Conservation (phyloP, 352 stramenopile genomes). For the Thalassiosira mediterranea region DNA sequence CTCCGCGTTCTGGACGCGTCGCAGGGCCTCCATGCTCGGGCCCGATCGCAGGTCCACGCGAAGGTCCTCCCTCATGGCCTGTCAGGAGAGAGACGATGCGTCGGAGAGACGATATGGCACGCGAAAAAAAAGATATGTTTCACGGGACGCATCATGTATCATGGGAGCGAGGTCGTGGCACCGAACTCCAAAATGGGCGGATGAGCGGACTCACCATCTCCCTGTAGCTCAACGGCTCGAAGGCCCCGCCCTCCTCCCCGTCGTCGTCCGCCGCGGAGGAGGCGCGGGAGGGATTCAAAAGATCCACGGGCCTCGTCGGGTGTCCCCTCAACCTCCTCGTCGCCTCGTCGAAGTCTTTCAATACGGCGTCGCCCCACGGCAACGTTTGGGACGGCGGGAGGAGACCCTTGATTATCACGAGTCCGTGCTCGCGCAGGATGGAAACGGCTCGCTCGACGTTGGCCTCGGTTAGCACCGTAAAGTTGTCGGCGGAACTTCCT, state of each 20-base stretch:
- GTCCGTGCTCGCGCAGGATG: constrained; percentile 59
- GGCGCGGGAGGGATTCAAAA: constrained; percentile 57
- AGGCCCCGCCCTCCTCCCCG: constrained; percentile 15
- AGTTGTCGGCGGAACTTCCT: constrained; percentile 28
- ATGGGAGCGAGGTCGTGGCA: no score
- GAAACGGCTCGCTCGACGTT: constrained; percentile 50
- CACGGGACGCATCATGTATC: no score
- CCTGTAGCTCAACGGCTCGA: constrained; percentile 68
- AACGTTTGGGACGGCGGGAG: constrained; percentile 51
- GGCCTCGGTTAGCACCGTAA: constrained; percentile 40
- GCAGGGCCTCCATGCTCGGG: constrained; percentile 42
- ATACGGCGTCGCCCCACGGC: constrained; percentile 60
- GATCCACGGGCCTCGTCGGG: constrained; percentile 55
- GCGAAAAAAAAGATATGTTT: no score
- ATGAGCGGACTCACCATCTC: no score
- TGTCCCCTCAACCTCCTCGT: constrained; percentile 52
- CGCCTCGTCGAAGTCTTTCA: constrained; percentile 63
- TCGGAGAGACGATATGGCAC: no score
- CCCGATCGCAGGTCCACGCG: constrained; percentile 75
- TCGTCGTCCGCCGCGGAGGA: background rate
- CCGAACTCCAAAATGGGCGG: no score
- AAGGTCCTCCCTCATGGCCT: constrained; percentile 81
- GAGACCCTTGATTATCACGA: constrained; percentile 66
- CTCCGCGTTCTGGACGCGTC: constrained; percentile 6
- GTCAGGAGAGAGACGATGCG: no score